Base-by-base conservation (phyloP, 2,329 filamentous ascomycete species). In the Penicillium palitans region DNA sequence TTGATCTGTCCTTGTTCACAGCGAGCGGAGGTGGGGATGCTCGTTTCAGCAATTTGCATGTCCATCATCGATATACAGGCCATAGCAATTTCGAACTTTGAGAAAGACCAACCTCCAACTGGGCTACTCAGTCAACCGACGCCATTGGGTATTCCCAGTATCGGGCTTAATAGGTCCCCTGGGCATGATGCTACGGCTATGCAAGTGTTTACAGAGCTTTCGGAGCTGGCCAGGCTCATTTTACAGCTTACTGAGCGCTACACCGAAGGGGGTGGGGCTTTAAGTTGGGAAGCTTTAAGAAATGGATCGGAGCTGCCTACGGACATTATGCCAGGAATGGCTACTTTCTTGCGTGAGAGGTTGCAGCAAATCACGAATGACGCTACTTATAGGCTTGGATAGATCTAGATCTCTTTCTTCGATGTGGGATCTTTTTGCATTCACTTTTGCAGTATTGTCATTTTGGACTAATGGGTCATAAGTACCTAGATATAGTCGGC, bases 1-100 rank as follows among this genome's bases (percentile, higher is more conserved):
- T 13, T 61, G 37, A 41, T 52, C 0, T 63, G 61, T 17, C 48
- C 59, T 15, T 63, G 61, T 12, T 60, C 59, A 3, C 50, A 50
- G 41, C 46, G 44, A 15, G 39, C 35, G 13, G 58, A 61, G 13
- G 57, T 56, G 3, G 57, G 41, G 3, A 58, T 62, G 13, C 19
- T 57, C 2, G 49, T 58, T 6, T 55, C 57, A 17, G 48, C 60
- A n/a, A 50, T 57, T 0, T 63, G 61, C 29, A 50, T 60, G 45
- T 25, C 39, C 1, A 56, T 63, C 45, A 44, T 60, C 13, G 57
- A 60, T 37, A 39, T 60, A 9, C 41, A 42, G 19, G 15, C n/a
- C 10, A 46, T 35, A 19, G 29, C 27, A 21, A 33, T 33, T 51
- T 19, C 51, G 5, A 21, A 10, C 3, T 3, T 46, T 27, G 15